A percentile compares a stretch with the other conserved stretches of the same genome.
Conservation (phyloP, 768 basidiomycete genomes). For the Roridomyces roridus region DNA sequence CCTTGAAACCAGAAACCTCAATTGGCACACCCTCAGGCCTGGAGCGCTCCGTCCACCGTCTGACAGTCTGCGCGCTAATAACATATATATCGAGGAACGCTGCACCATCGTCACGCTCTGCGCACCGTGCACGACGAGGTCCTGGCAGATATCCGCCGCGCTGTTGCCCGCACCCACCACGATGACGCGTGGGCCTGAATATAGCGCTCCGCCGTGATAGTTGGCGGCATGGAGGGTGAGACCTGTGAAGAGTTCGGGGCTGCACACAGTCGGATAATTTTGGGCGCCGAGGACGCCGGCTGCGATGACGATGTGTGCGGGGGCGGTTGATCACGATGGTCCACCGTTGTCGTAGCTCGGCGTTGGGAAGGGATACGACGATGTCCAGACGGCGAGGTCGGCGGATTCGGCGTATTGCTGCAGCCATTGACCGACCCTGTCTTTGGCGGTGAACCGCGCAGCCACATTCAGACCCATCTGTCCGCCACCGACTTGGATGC, state of each 20-base stretch:
- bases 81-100: slow-evolving; percentile 46
- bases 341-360: slow-evolving; percentile 45
- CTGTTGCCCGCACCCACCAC: slow-evolving; percentile 50
- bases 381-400: slow-evolving; percentile 51
- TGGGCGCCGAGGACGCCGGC: slow-evolving; percentile 43
- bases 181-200: slow-evolving; percentile 40
- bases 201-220: slow-evolving; percentile 34
- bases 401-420: slow-evolving; percentile 46
- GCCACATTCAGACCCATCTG: slow-evolving; percentile 49
- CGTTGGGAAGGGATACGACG: slow-evolving; percentile 34
- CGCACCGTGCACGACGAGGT: slow-evolving; percentile 39
- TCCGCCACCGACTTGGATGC: slow-evolving; percentile 44
- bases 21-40: slow-evolving; percentile 27
- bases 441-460: slow-evolving; percentile 45
- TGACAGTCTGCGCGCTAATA: slow-evolving; percentile 14
- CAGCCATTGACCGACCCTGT: slow-evolving; percentile 51
- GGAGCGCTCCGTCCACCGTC: neutral
- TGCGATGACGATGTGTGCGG: slow-evolving; percentile 47
- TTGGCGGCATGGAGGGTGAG: slow-evolving; percentile 36
- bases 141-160: slow-evolving; percentile 45
- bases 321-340: slow-evolving; percentile 37
- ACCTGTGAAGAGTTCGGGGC: slow-evolving; percentile 37
- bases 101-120: slow-evolving; percentile 47
- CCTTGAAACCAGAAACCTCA: slow-evolving; percentile 30
- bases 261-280: slow-evolving; percentile 32